Conservation (phyloP, 768 basidiomycete species). For the Dacryopinax spathularia region DNA sequence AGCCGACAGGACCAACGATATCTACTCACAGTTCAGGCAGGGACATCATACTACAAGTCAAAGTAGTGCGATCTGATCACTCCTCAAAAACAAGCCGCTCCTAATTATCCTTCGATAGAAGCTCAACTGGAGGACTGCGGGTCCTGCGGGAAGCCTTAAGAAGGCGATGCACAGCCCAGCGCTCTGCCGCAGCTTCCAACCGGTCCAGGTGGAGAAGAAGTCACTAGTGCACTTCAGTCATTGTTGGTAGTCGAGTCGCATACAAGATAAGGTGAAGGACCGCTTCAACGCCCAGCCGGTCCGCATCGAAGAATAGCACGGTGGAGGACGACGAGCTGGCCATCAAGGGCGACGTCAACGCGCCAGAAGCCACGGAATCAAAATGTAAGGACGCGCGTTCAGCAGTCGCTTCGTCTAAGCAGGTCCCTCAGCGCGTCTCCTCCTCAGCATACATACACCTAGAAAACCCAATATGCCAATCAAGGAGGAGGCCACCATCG, state of each 20-base stretch:
- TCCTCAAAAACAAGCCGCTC: no score
- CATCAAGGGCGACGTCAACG: not conserved
- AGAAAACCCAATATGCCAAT: not conserved
- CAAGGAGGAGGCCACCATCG: conserved; percentile 13
- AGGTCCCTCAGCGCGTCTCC: not conserved
- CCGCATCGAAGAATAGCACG: no score
- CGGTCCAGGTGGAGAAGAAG: no score
- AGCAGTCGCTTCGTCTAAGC: not conserved
- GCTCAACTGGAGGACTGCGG: not conserved
- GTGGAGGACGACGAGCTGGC: no score
- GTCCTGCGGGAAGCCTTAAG: not conserved
- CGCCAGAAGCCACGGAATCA: not conserved
- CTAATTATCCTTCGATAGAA: not conserved
- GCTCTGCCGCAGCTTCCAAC: not conserved
- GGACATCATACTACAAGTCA: no score
- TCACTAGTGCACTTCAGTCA: not conserved
- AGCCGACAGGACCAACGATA: no score
- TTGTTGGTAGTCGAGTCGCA: no score
- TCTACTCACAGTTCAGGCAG: no score
- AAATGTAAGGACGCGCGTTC: conserved; percentile 4
- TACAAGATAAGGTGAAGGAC: no score
- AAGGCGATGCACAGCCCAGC: not conserved
- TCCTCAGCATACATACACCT: conserved; percentile 1
- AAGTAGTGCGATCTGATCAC: no score
- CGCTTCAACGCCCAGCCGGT: no score